Percentiles rank a stretch among this genome's conserved stretches.
Evolutionary conservation across 2,329 filamentous ascomycete genomes (phyloP).

Genomic region (Acrocalymma vagum): DNA sequence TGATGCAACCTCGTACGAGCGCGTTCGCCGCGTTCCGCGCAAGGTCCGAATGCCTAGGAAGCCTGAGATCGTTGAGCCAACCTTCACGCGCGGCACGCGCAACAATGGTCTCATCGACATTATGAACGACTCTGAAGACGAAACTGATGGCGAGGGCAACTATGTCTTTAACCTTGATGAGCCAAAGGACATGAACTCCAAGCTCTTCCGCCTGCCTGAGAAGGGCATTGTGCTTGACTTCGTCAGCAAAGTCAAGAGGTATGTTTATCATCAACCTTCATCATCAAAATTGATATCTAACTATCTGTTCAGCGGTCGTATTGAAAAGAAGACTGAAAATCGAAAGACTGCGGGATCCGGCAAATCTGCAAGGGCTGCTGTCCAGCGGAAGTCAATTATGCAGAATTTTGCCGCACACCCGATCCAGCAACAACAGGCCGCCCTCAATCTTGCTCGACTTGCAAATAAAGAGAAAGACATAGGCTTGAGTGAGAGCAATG

Average conservation of each 20-base stretch:
- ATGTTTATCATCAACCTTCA: too few relatives aligned
- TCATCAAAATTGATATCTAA: constrained; percentile 21
- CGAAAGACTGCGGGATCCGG: constrained; percentile 16
- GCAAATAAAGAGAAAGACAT: constrained; percentile 60
- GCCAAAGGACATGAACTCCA: constrained; percentile 46
- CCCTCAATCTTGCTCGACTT: constrained; percentile 69
- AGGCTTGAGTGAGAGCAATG: constrained; percentile 55
- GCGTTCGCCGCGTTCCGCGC: constrained; percentile 45
- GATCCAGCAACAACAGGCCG: constrained; percentile 71
- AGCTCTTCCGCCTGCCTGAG: constrained; percentile 54
- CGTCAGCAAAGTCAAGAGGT: constrained; percentile 67
- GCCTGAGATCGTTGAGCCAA: constrained; percentile 56
- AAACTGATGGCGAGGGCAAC: constrained; percentile 51
- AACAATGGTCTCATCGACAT: constrained; percentile 60
- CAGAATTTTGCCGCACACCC: constrained; percentile 39
- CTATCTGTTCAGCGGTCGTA: constrained; percentile 26
- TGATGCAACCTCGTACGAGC: constrained; percentile 32
- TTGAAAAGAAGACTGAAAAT: constrained; percentile 25
- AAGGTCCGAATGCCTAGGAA: constrained; percentile 60
- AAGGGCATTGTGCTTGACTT: constrained; percentile 64
- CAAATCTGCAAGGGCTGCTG: constrained; percentile 17
- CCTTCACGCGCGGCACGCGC: constrained; percentile 67
- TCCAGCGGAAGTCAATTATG: constrained; percentile 33
- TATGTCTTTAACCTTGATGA: constrained; percentile 53
- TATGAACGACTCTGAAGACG: constrained; percentile 53